Conservation (phyloP, 2,329 filamentous ascomycete species). For the Seiridium unicorne region DNA sequence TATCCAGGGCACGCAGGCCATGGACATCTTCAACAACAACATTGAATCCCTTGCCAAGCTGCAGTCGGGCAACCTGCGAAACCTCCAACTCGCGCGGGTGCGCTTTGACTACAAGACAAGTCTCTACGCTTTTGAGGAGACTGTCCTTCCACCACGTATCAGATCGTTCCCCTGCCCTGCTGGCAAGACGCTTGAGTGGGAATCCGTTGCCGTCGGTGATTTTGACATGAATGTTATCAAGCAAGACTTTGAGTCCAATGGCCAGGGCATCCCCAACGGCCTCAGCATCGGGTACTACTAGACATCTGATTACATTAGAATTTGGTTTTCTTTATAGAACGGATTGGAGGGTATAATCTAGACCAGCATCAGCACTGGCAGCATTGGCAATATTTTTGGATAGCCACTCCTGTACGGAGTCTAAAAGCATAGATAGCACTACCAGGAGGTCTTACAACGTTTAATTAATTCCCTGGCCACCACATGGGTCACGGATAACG, state of each 20-base stretch:
- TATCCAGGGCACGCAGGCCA: conserved; percentile 11
- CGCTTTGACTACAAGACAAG: conserved; percentile 16
- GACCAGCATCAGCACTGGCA: no score
- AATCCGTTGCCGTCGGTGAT: conserved; percentile 21
- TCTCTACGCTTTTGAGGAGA: conserved; percentile 20
- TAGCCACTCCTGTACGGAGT: no score
- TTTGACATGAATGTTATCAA: conserved; percentile 17
- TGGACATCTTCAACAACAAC: conserved; percentile 25
- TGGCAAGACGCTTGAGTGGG: conserved; percentile 20
- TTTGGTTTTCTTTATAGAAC: no score
- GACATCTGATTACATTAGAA: conserved; percentile 1
- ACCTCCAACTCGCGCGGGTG: conserved; percentile 20
- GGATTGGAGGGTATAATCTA: no score
- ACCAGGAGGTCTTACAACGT: no score
- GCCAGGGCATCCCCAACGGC: conserved; percentile 18
- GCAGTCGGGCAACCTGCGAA: conserved; percentile 20
- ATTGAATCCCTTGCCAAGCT: conserved; percentile 20
- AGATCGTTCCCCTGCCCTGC: conserved; percentile 23
- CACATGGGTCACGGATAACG: no score
- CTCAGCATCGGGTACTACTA: conserved; percentile 21
- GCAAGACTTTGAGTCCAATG: conserved; percentile 19
- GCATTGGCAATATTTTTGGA: no score
- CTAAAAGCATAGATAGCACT: no score
- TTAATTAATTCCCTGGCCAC: no score
- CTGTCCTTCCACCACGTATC: conserved; percentile 15